phyloP scores from a whole-genome alignment of 179 eudicot genomes.

The Vitellaria paradoxa region DNA sequence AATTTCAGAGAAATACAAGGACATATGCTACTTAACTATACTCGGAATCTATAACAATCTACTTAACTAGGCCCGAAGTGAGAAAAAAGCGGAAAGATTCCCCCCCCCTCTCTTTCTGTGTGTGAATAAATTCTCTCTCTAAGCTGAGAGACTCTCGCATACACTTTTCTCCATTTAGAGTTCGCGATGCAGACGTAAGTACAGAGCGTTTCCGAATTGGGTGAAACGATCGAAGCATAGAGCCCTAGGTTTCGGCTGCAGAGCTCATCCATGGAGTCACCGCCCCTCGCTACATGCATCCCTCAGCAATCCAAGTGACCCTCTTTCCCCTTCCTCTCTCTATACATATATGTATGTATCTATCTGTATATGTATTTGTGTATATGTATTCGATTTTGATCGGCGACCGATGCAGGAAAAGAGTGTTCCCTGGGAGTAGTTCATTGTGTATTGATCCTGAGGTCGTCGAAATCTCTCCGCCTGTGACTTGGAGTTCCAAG shows the following conservation, averaged over 20 bases:
- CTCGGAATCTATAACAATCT: background rate
- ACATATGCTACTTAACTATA: background rate
- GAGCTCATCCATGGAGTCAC: conserved; percentile 36
- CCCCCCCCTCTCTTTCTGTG: background rate
- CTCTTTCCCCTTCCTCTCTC: conserved; percentile 13
- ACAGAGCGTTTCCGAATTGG: background rate
- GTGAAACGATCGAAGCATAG: conserved; percentile 1
- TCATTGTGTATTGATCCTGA: conserved; percentile 42
- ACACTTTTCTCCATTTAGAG: background rate
- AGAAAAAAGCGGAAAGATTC: conserved; percentile 5
- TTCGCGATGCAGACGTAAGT: background rate
- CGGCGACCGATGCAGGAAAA: conserved; percentile 34
- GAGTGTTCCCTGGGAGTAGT: conserved; percentile 49
- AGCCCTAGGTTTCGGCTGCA: conserved; percentile 11
- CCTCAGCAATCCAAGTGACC: conserved; percentile 42
- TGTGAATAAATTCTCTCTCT: background rate
- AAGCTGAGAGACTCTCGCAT: too few species aligned
- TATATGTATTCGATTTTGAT: background rate
- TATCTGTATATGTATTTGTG: conserved; percentile 1
- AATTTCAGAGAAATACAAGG: background rate
- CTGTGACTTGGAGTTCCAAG: conserved; percentile 29
- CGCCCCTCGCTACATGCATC: conserved; percentile 32
- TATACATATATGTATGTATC: background rate
- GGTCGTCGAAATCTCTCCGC: conserved; percentile 48
- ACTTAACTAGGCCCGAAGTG: conserved; percentile 11